Evolutionary conservation across 2,329 filamentous ascomycete species (phyloP).

Genomic region (Sphaerostilbella broomeana): DNA sequence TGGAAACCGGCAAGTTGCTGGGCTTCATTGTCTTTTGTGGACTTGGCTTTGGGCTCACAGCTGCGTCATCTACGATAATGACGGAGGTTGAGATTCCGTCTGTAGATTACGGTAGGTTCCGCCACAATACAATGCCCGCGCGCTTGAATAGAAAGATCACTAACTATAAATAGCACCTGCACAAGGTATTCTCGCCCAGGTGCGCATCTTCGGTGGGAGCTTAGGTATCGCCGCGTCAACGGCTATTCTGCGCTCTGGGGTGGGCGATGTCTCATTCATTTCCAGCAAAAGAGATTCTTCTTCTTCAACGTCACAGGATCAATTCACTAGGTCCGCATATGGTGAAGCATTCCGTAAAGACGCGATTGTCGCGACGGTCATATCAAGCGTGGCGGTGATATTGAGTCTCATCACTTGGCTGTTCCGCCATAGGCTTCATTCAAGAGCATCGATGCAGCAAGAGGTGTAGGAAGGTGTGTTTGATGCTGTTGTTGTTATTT

Average conservation of each 20-base stretch:
- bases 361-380: too few species aligned
- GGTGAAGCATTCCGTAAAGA: too few species aligned
- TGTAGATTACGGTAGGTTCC: constrained; percentile 38
- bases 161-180: constrained; percentile 35
- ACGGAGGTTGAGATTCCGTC: constrained; percentile 35
- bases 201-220: constrained; percentile 47
- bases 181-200: constrained; percentile 47
- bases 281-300: too few species aligned
- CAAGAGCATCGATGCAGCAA: too few species aligned
- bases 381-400: too few species aligned
- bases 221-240: constrained; percentile 49
- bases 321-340: too few species aligned
- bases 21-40: constrained; percentile 47
- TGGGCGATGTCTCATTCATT: too few species aligned
- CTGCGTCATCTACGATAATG: constrained; percentile 42
- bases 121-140: constrained; percentile 14
- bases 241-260: constrained; percentile 34
- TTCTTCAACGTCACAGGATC: too few species aligned
- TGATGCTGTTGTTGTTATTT: too few species aligned
- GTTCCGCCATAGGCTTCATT: too few species aligned
- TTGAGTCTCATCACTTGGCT: too few species aligned
- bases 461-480: too few species aligned
- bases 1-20: constrained; percentile 41
- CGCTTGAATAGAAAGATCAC: not conserved
- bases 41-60: constrained; percentile 45